Percentiles rank a stretch among this genome's conserved stretches.
phyloP scores from a whole-genome alignment of 768 basidiomycete genomes.

The Russula lepida region DNA sequence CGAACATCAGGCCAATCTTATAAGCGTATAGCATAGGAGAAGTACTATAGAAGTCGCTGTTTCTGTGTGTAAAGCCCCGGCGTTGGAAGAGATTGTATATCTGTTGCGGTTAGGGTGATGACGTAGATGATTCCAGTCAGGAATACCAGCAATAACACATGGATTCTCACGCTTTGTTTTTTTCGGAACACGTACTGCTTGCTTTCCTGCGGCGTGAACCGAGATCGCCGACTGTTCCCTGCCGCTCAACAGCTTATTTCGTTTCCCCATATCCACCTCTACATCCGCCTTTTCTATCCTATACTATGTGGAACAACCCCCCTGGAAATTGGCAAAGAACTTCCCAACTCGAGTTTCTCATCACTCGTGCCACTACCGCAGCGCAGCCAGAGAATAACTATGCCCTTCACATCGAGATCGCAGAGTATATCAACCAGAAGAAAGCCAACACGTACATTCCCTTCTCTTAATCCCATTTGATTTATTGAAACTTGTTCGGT shows the following conservation, averaged over 20 bases:
- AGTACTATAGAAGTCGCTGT: no score
- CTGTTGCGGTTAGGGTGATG: no score
- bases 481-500: not conserved
- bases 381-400: conserved; percentile 84
- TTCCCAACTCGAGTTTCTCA: conserved; percentile 60
- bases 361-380: conserved; percentile 82
- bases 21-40: no score
- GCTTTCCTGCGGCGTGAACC: not conserved
- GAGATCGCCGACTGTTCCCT: not conserved
- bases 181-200: not conserved
- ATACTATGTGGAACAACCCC: conserved; percentile 18
- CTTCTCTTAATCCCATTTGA: not conserved
- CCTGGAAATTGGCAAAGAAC: conserved; percentile 38
- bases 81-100: not conserved
- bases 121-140: no score
- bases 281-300: not conserved
- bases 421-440: conserved; percentile 87
- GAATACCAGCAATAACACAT: no score
- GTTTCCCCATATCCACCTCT: not conserved
- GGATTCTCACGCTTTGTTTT: not conserved
- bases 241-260: not conserved
- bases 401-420: conserved; percentile 85
- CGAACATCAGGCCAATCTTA: no score
- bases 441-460: conserved; percentile 86
- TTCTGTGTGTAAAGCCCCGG: no score